Evolutionary conservation across 352 stramenopile genomes (phyloP).

Genomic region (Phytopythium kandeliae): DNA sequence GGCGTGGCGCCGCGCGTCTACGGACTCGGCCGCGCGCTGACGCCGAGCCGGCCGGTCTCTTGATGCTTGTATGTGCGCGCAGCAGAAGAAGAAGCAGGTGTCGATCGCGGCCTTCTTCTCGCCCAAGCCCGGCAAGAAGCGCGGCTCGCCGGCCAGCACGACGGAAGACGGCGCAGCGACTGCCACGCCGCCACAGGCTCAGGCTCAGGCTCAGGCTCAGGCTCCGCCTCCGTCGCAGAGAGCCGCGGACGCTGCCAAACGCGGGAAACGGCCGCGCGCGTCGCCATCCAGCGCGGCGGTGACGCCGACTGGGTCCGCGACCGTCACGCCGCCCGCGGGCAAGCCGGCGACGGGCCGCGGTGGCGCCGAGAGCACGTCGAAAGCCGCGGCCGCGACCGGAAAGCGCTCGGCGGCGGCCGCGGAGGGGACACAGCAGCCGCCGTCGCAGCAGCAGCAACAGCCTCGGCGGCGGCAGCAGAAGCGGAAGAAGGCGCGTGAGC

Average conservation of each 20-base stretch:
- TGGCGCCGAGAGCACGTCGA: background rate
- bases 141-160: background rate
- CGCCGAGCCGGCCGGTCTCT: background rate
- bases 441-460: conserved; percentile 6
- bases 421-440: conserved; percentile 3
- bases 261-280: background rate
- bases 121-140: conserved; percentile 26
- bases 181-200: background rate
- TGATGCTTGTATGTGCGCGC: background rate
- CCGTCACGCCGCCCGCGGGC: background rate
- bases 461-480: conserved; percentile 3
- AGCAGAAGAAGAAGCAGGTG: conserved; percentile 62
- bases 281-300: background rate
- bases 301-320: background rate
- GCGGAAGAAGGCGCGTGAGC: background rate
- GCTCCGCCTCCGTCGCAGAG: too few species aligned
- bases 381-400: background rate
- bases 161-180: conserved; percentile 5
- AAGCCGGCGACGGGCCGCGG: background rate
- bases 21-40: background rate
- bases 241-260: background rate
- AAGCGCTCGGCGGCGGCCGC: conserved; percentile 3
- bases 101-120: conserved; percentile 81
- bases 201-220: background rate
- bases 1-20: background rate